Conservation (phyloP, 306 rosid genomes). For the Fragaria iinumae region DNA sequence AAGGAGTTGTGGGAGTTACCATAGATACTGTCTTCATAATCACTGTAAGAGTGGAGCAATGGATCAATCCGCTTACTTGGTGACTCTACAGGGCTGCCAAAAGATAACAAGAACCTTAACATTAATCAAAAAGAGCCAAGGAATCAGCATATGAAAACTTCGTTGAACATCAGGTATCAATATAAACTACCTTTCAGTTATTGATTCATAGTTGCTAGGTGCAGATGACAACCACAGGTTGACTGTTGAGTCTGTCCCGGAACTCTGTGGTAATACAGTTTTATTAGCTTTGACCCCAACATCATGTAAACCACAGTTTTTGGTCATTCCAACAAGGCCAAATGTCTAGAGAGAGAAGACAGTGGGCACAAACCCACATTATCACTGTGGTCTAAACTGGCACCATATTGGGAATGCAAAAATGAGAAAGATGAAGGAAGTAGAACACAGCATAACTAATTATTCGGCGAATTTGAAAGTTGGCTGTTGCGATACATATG, state of each 20-base stretch:
- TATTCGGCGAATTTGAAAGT: not conserved
- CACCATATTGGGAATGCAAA: not conserved
- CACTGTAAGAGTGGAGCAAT: slow-evolving; percentile 74
- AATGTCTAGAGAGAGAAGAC: not conserved
- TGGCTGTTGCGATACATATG: not conserved
- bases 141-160: not conserved
- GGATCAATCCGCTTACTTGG: slow-evolving; percentile 54
- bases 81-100: slow-evolving; percentile 61
- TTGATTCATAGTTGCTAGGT: slow-evolving; percentile 41
- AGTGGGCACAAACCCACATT: not conserved
- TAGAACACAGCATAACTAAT: not conserved
- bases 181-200: slow-evolving; percentile 59
- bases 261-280: slow-evolving; percentile 62
- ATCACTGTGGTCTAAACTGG: not conserved
- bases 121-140: not conserved
- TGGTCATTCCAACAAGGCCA: not conserved
- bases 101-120: slow-evolving; percentile 11
- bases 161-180: slow-evolving; percentile 3
- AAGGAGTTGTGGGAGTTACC: slow-evolving; percentile 42
- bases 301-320: not conserved
- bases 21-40: slow-evolving; percentile 92
- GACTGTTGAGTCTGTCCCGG: slow-evolving; percentile 90
- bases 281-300: slow-evolving; percentile 7
- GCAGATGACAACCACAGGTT: slow-evolving; percentile 79
- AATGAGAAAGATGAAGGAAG: not conserved